Percentiles rank a stretch among this genome's conserved stretches.
These are phyloP conservation scores for Barnettozyma siamensis DNA, from an alignment of 805 yeast genomes.

Conservation along the genomic window DNA sequence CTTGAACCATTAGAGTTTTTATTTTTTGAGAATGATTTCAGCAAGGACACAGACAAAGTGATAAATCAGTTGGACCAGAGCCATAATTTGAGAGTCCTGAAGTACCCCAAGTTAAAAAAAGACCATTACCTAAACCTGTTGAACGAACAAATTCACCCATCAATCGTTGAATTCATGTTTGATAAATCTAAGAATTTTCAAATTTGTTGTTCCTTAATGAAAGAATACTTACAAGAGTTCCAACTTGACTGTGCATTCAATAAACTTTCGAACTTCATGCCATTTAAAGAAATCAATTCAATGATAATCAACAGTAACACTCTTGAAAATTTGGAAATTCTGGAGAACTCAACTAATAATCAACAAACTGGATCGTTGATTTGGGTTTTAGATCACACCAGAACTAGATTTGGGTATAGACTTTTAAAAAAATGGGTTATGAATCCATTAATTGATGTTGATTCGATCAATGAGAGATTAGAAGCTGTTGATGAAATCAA, in stretches of 20 bases:
- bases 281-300: conserved; percentile 42
- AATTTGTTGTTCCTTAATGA: conserved; percentile 40
- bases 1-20: conserved; percentile 75
- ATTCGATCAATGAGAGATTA: conserved; percentile 52
- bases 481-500: conserved; percentile 52
- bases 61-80: conserved; percentile 2
- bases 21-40: conserved; percentile 33
- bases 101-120: conserved; percentile 14
- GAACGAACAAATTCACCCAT: conserved; percentile 13
- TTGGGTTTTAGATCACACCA: conserved; percentile 78
- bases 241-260: conserved; percentile 50
- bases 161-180: conserved; percentile 26
- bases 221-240: conserved; percentile 57
- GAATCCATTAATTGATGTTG: conserved; percentile 56
- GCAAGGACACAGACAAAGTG: conserved; percentile 20
- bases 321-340: conserved; percentile 67
- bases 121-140: conserved; percentile 12
- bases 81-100: conserved; percentile 12
- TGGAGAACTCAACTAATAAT: conserved; percentile 54
- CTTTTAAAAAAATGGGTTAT: conserved; percentile 66
- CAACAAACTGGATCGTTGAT: conserved; percentile 61
- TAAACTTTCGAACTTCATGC: conserved; percentile 42
- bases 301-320: conserved; percentile 63
- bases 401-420: conserved; percentile 71
- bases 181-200: conserved; percentile 23